Evolutionary conservation across 1,284 basidiomycete genomes (phyloP).

Genomic region (Puccinia triticina): DNA sequence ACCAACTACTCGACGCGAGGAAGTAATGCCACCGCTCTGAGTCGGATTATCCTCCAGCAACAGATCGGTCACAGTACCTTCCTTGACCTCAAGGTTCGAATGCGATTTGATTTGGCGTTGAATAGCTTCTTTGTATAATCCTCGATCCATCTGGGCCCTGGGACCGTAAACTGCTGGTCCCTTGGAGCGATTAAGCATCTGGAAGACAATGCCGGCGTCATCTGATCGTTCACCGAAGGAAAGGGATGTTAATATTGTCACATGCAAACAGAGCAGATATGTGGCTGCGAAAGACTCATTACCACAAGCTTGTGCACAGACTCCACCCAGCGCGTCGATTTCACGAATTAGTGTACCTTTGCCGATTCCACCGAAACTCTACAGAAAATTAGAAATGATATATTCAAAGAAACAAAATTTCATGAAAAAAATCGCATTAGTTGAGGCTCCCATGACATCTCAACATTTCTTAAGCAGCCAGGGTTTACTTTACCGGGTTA

Average conservation of each 20-base stretch:
- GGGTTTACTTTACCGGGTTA: slow-evolving; percentile 66
- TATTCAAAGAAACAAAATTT: neutral
- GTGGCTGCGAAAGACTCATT: slow-evolving; percentile 54
- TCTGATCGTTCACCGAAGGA: slow-evolving; percentile 63
- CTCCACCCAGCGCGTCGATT: slow-evolving; percentile 81
- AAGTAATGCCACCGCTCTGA: neutral
- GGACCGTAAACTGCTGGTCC: slow-evolving; percentile 90
- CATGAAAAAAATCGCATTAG: neutral
- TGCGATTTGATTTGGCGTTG: slow-evolving; percentile 71
- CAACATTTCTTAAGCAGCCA: neutral
- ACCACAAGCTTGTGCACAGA: slow-evolving; percentile 77
- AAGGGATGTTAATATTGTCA: neutral
- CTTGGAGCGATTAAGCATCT: slow-evolving; percentile 79
- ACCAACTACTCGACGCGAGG: slow-evolving; percentile 1
- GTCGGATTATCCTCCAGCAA: slow-evolving; percentile 67
- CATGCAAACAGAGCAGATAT: neutral
- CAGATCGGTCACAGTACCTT: slow-evolving; percentile 78
- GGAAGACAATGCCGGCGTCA: slow-evolving; percentile 82
- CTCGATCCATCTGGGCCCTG: slow-evolving; percentile 81
- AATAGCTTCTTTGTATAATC: slow-evolving; percentile 78
- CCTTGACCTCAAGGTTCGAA: slow-evolving; percentile 70
- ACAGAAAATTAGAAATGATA: no score
- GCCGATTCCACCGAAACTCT: slow-evolving; percentile 67
- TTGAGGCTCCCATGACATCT: neutral
- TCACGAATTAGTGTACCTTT: slow-evolving; percentile 86